Conservation (phyloP, 768 basidiomycete genomes). For the Boletus patriciae region DNA sequence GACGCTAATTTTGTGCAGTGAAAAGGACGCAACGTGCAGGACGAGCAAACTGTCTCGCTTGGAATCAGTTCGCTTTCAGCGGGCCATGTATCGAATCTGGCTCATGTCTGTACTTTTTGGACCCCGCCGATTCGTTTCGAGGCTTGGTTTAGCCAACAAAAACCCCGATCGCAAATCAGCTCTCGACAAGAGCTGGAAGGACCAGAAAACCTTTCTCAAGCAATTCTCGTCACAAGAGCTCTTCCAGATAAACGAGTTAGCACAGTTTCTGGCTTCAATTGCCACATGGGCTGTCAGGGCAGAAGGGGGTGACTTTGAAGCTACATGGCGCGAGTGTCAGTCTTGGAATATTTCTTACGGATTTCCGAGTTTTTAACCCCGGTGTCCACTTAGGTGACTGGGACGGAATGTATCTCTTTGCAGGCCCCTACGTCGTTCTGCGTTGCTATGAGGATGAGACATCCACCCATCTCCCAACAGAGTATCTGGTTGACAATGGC, state of each 20-base stretch:
- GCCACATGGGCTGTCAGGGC: not conserved
- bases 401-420: constrained; percentile 7
- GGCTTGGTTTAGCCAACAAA: not conserved
- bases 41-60: constrained; percentile 27
- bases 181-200: not conserved
- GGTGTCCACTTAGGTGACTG: not conserved
- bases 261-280: not conserved
- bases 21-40: constrained; percentile 35
- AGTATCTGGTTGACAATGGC: not conserved
- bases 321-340: not conserved
- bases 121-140: not conserved
- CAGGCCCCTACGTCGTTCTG: constrained; percentile 7
- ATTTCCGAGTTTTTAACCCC: not conserved
- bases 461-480: not conserved
- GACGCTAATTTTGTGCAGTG: not conserved
- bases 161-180: too few species aligned
- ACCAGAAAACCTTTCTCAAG: not conserved
- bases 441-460: constrained; percentile 5
- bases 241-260: not conserved
- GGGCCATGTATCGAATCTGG: constrained; percentile 33
- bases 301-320: not conserved
- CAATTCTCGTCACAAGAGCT: constrained; percentile 3
- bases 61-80: constrained; percentile 34
- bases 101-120: constrained; percentile 18
- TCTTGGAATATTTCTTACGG: not conserved